Evolutionary conservation across 495 filamentous ascomycete species (phyloP).

Genomic region (Immersiella caudata): DNA sequence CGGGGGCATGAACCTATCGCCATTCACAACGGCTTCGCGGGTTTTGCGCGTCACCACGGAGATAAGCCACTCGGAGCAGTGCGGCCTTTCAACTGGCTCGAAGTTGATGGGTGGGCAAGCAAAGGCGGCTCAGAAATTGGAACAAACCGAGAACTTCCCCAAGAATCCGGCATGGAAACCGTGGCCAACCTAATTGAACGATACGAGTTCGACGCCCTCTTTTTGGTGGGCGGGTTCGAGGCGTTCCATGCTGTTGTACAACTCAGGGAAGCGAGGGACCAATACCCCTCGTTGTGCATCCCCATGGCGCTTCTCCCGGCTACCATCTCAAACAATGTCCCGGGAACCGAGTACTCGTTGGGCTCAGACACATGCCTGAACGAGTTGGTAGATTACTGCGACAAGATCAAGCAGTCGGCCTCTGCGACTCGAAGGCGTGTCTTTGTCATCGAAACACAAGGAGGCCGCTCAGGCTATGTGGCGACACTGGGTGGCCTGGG

Average conservation of each 20-base stretch:
- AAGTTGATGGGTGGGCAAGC: conserved; percentile 92
- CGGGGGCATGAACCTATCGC: conserved; percentile 89
- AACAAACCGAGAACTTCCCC: conserved; percentile 90
- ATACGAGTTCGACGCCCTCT: conserved; percentile 87
- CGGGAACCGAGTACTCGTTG: conserved; percentile 94
- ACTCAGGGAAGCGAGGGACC: conserved; percentile 74
- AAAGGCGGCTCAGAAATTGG: conserved; percentile 98
- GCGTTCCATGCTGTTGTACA: conserved; percentile 91
- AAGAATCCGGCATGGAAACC: conserved; percentile 76
- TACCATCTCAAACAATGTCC: conserved; percentile 99
- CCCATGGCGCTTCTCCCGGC: conserved; percentile 91
- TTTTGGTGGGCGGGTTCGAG: conserved; percentile 95
- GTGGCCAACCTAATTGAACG: conserved; percentile 84
- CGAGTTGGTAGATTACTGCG: conserved; percentile 93
- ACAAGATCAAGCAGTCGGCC: conserved; percentile 95
- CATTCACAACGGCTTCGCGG: conserved; percentile 96
- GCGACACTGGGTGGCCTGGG: conserved; percentile 86
- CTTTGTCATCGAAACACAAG: conserved; percentile 98
- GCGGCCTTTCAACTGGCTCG: conserved; percentile 84
- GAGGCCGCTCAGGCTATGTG: conserved; percentile 91
- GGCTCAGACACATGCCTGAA: conserved; percentile 98
- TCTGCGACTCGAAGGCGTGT: conserved; percentile 89
- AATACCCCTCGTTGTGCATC: conserved; percentile 85
- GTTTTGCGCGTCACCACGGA: conserved; percentile 85
- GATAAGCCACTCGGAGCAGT: conserved; percentile 83